Percentiles rank a stretch among this genome's conserved stretches.
Evolutionary conservation across 306 rosid genomes (phyloP).

Genomic region (Alnus glutinosa): DNA sequence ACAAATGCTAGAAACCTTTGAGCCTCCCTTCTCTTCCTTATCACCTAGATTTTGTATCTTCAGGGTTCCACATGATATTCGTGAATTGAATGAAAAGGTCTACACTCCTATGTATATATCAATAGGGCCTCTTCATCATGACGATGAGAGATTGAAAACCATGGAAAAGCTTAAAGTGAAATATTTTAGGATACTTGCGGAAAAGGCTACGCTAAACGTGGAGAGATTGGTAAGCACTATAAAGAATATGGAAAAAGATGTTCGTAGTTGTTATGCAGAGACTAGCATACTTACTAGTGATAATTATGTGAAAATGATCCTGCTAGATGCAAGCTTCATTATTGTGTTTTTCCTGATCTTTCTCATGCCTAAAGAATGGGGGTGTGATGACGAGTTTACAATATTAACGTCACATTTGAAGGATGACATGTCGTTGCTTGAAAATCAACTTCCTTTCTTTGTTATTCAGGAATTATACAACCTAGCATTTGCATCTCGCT

Average conservation of each 20-base stretch:
- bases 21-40: no score
- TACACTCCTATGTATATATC: no score
- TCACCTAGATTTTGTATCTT: no score
- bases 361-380: no score
- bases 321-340: conserved; percentile 11
- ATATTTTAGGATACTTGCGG: neutral
- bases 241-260: neutral
- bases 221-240: neutral
- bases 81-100: no score
- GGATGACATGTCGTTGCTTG: conserved; percentile 13
- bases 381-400: no score
- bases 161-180: conserved; percentile 4
- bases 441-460: conserved; percentile 25
- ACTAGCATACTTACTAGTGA: neutral
- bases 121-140: no score
- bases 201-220: neutral
- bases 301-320: neutral
- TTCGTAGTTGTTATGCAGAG: conserved; percentile 4
- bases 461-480: conserved; percentile 1
- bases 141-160: no score
- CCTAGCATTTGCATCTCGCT: neutral
- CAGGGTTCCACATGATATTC: no score
- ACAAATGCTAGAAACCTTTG: no score
- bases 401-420: no score
- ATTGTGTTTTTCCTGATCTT: neutral